Evolutionary conservation across 495 filamentous ascomycete genomes (phyloP), one percentile per base, ranked within the genome.

Genomic region (Aspergillus sparsus): DNA sequence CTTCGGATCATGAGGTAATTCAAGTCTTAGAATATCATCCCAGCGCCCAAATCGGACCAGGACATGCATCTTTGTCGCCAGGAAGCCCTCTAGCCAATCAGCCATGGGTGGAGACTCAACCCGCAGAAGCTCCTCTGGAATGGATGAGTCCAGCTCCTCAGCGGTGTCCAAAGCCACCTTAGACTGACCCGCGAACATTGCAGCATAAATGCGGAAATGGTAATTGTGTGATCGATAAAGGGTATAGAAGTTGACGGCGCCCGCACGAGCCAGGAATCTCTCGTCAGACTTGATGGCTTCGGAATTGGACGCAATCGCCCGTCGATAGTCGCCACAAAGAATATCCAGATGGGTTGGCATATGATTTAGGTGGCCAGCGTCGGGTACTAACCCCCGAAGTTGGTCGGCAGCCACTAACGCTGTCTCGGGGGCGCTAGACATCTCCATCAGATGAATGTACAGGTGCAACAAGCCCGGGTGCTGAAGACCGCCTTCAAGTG

Each of bases 361-460:
- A 62, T 90, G 87, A 49, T 85, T 80, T n/a, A 90, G 75, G 64
- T 90, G 87, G 5, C 87, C 87, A 0, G 84, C 77, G 54, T 89
- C 85, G 0, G 87, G 87, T 0, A 87, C 79, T 2, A 89, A 76
- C 1, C 78, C 80, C 2, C 86, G 82, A 3, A 90, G 78, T 44
- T 77, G 74, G 55, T 88, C 82, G 0, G 87, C 85, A 6, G 76
- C 75, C 2, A 70, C 68, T 3, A 89, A 68, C 0, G 83, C 87
- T 6, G 62, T 66, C 55, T 89, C 87, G 0, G 87, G 87, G 2
- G 77, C 77, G 0, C 68, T 61, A 3, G 86, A 89, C 87, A 89
- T 89, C 65, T 91, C 87, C 83, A 88, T 87, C 12, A 89, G 75
- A 64, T 91, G 88, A 55, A 89, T 89, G 60, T 89, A 89, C 2